Base-by-base conservation (phyloP, 2,329 filamentous ascomycete genomes). In the Fusarium mexicanum region DNA sequence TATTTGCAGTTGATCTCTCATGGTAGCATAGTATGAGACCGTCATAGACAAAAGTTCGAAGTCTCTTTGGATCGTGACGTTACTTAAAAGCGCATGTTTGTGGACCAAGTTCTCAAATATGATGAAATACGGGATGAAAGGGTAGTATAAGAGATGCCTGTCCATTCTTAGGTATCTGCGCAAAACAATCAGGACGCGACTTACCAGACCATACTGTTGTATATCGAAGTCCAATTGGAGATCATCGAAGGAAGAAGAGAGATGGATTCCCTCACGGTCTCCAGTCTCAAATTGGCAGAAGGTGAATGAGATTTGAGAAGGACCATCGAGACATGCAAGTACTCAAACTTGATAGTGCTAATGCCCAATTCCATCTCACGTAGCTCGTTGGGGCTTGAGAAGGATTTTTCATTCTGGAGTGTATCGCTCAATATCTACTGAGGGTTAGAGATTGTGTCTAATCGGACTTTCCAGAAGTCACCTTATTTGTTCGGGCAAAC, bases 51-150 rank as follows among this genome's bases (percentile, higher is more conserved):
- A 13, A 16, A 68, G 53, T 9, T 54, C 24, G 4, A 53, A 24
- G 13, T 69, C 62, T 22, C 31, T 20, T 9, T 57, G 24, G 2
- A 24, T 41, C 3, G 24, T 40, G 3, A 20, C 9, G 8, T 4
- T 10, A 6, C 41, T 29, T 0, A n/a, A 18, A 3, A 22, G 29
- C 7, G 31, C 12, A 14, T 50, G 31, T 2, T 11, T 8, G 0
- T 66, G 11, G 8, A 35, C 35, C 9, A 68, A 8, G 16, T 66
- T 29, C 10, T 55, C 46, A 14, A 69, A 71, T 13, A 71, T 26
- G 11, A 71, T 40, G 76, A 64, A 64, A n/a, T 64, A 71, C 3
- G 68, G 38, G 9, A 60, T 64, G 7, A 71, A 71, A 0, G 68
- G 68, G 20, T 53, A 69, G 22, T 69, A 71, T 8, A 71, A 22